A percentile compares a stretch with the other conserved stretches of the same genome.
Conservation (phyloP, 106 monocot genomes). For the Ottelia alismoides region DNA sequence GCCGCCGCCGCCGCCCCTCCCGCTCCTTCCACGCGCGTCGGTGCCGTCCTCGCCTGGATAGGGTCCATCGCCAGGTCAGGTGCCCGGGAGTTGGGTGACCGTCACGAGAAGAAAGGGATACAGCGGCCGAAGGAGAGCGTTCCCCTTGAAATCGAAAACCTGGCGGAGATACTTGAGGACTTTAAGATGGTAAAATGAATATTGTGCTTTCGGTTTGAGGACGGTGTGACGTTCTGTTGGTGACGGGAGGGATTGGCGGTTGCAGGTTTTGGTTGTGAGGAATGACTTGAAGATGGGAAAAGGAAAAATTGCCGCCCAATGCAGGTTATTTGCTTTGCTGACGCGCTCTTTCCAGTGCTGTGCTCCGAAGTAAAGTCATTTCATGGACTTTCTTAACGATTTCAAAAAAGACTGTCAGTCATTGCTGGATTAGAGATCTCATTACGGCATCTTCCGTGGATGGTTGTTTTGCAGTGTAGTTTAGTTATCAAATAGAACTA, state of each 20-base stretch:
- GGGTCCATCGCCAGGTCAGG: not conserved
- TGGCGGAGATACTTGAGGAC: constrained; percentile 77
- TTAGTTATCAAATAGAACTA: too few relatives aligned
- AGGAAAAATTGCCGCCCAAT: constrained; percentile 98
- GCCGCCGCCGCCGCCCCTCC: constrained; percentile 13
- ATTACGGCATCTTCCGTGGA: too few relatives aligned
- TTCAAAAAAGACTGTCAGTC: too few relatives aligned
- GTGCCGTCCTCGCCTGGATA: constrained; percentile 15
- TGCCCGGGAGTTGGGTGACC: constrained; percentile 5
- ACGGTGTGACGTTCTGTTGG: too few relatives aligned
- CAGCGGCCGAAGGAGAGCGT: constrained; percentile 3
- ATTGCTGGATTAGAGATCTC: too few relatives aligned
- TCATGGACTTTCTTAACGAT: too few relatives aligned
- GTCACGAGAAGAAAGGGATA: constrained; percentile 12
- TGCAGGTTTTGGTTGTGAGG: constrained; percentile 88
- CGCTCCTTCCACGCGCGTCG: not conserved
- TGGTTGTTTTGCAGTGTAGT: too few relatives aligned
- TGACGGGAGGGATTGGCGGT: not conserved
- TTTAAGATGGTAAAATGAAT: constrained; percentile 78
- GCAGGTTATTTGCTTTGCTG: too few relatives aligned
- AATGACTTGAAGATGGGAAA: constrained; percentile 99
- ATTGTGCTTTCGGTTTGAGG: too few relatives aligned
- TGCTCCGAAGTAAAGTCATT: too few relatives aligned
- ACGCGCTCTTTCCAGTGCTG: too few relatives aligned
- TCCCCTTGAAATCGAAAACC: constrained; percentile 59